Evolutionary conservation across 768 basidiomycete species (phyloP).

Genomic region (Kwoniella dejecticola): DNA sequence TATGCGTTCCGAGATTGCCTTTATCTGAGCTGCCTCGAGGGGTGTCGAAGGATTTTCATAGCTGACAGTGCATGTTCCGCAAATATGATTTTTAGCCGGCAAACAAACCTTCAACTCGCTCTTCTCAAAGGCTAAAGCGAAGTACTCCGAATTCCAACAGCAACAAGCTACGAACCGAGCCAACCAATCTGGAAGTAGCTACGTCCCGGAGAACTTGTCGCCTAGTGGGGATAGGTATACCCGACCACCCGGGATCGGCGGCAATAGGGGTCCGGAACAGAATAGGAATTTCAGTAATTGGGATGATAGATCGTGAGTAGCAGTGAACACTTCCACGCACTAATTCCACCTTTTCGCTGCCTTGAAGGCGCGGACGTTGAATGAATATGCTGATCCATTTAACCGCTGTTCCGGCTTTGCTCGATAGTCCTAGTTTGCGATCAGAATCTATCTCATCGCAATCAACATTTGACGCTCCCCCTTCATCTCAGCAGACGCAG

Average conservation of each 20-base stretch:
- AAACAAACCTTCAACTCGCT: conserved; percentile 54
- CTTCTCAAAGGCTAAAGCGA: conserved; percentile 44
- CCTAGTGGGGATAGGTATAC: conserved; percentile 15
- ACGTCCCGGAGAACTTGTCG: conserved; percentile 22
- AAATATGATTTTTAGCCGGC: conserved; percentile 29
- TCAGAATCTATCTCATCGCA: conserved; percentile 41
- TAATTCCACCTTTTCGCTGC: neutral
- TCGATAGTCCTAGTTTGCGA: conserved; percentile 12
- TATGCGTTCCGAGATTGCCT: too few relatives aligned
- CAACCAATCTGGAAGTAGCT: conserved; percentile 3
- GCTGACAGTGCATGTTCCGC: neutral
- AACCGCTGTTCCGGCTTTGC: too few relatives aligned
- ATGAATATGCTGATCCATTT: too few relatives aligned
- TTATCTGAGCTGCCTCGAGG: too few relatives aligned
- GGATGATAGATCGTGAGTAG: conserved; percentile 10
- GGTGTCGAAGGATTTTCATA: too few relatives aligned
- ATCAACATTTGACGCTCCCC: conserved; percentile 27
- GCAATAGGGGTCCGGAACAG: conserved; percentile 43
- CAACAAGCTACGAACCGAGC: conserved; percentile 24
- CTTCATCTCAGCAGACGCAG: conserved; percentile 20
- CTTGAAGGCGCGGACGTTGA: too few relatives aligned
- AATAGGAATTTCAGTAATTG: conserved; percentile 22
- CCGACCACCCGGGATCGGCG: conserved; percentile 29
- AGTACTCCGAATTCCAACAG: conserved; percentile 49
- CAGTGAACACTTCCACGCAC: neutral